Percentiles rank a stretch among this genome's conserved stretches.
Conservation (phyloP, 2,329 filamentous ascomycete genomes). For the Fusarium tupiense region DNA sequence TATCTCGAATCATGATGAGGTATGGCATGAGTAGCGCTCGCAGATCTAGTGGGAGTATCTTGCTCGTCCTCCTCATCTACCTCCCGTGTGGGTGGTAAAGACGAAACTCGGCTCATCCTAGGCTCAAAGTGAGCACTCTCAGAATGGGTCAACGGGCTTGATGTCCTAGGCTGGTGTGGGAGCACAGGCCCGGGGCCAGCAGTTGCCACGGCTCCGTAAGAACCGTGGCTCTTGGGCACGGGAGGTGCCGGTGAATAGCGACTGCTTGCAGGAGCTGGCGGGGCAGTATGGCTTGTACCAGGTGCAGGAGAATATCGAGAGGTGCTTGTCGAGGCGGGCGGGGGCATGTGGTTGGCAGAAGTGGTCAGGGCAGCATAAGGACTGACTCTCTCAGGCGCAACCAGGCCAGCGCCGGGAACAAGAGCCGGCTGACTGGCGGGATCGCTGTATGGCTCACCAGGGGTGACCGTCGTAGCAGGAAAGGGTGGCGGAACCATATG, state of each 20-base stretch:
- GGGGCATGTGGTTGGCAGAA: slow-evolving; percentile 45
- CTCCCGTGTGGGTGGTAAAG: slow-evolving; percentile 69
- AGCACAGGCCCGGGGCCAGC: slow-evolving; percentile 57
- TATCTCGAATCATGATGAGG: slow-evolving; percentile 50
- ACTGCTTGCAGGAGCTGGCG: slow-evolving; percentile 55
- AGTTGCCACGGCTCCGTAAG: slow-evolving; percentile 50
- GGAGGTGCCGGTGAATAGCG: slow-evolving; percentile 65
- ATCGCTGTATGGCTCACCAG: slow-evolving; percentile 19
- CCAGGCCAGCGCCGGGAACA: slow-evolving; percentile 51
- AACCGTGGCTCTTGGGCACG: slow-evolving; percentile 53
- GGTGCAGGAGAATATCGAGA: slow-evolving; percentile 72
- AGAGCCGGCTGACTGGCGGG: slow-evolving; percentile 14
- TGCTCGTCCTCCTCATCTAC: slow-evolving; percentile 67
- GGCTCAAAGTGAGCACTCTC: slow-evolving; percentile 68
- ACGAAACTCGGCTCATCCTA: slow-evolving; percentile 63
- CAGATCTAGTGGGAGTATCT: slow-evolving; percentile 37
- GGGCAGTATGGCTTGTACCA: slow-evolving; percentile 34
- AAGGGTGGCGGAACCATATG: slow-evolving; percentile 36
- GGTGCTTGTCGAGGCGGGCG: slow-evolving; percentile 46
- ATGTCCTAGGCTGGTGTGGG: slow-evolving; percentile 70
- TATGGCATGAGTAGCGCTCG: slow-evolving; percentile 41
- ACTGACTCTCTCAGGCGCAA: slow-evolving; percentile 62
- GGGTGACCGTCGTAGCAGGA: slow-evolving; percentile 12
- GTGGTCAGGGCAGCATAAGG: slow-evolving; percentile 63
- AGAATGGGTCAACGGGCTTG: slow-evolving; percentile 72